Conservation (phyloP, 768 basidiomycete species). For the Auricularia heimuer region DNA sequence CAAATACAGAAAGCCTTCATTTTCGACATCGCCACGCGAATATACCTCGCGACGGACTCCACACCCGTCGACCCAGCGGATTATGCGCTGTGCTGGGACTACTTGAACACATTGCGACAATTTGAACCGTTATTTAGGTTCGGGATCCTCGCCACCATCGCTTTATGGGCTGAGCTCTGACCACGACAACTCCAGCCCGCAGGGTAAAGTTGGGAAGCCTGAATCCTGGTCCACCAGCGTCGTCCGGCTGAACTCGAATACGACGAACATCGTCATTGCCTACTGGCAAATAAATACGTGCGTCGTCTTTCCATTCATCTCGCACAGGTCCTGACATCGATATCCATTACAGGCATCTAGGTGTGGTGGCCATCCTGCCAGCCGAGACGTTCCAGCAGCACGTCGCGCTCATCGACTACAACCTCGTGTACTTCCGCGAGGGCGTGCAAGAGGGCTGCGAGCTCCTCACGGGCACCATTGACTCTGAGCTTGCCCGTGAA, state of each 20-base stretch:
- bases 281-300: constrained; percentile 1
- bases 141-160: constrained; percentile 6
- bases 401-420: background rate
- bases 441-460: background rate
- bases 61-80: constrained; percentile 85
- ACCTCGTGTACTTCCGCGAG: constrained; percentile 1
- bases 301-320: background rate
- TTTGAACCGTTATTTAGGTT: constrained; percentile 84
- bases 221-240: background rate
- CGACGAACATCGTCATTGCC: constrained; percentile 1
- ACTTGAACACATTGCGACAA: constrained; percentile 75
- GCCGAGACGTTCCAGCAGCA: background rate
- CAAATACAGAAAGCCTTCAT: constrained; percentile 90
- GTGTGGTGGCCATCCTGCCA: background rate
- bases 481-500: too few relatives aligned
- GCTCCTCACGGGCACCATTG: background rate
- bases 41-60: constrained; percentile 91
- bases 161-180: too few relatives aligned
- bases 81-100: constrained; percentile 85
- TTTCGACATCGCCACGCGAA: constrained; percentile 74
- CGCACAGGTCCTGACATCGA: background rate
- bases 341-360: background rate
- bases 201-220: background rate
- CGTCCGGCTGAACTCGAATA: background rate
- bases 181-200: background rate